A percentile compares a stretch with the other conserved stretches of the same genome.
Evolutionary conservation across 2,329 filamentous ascomycete genomes (phyloP).

Genomic region (Aspergillus phoenicis): DNA sequence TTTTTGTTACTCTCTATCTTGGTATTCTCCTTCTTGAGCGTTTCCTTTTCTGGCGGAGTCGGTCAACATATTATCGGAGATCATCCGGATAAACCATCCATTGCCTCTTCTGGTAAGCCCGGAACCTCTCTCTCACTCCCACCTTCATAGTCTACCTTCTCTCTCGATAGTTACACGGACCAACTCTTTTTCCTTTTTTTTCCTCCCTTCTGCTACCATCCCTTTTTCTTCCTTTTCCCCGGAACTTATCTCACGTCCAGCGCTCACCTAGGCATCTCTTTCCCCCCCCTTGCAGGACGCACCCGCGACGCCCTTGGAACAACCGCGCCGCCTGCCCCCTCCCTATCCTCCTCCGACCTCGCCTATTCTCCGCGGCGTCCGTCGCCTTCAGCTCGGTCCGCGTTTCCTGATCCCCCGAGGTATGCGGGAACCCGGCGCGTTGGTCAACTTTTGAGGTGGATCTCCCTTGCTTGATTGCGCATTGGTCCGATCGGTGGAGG

Average conservation of each 20-base stretch:
- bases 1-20: constrained; percentile 7
- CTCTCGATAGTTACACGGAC: not conserved
- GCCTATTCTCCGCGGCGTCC: constrained; percentile 11
- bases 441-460: constrained; percentile 26
- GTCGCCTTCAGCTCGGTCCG: constrained; percentile 6
- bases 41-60: constrained; percentile 10
- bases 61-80: not conserved
- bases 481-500: constrained; percentile 11
- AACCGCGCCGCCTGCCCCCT: not conserved
- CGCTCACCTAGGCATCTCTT: not conserved
- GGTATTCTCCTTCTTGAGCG: not conserved
- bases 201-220: not conserved
- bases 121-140: not conserved
- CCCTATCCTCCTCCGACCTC: not conserved
- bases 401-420: constrained; percentile 1
- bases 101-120: constrained; percentile 1
- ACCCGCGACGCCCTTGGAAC: constrained; percentile 5
- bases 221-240: not conserved
- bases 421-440: constrained; percentile 11
- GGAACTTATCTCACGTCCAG: constrained; percentile 6
- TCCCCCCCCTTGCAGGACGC: constrained; percentile 9
- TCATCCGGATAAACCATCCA: not conserved
- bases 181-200: constrained; percentile 6
- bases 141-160: not conserved
- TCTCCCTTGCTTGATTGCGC: constrained; percentile 27